Conservation (phyloP, 208 protist genomes). For the Wallacemonas rigidus region DNA sequence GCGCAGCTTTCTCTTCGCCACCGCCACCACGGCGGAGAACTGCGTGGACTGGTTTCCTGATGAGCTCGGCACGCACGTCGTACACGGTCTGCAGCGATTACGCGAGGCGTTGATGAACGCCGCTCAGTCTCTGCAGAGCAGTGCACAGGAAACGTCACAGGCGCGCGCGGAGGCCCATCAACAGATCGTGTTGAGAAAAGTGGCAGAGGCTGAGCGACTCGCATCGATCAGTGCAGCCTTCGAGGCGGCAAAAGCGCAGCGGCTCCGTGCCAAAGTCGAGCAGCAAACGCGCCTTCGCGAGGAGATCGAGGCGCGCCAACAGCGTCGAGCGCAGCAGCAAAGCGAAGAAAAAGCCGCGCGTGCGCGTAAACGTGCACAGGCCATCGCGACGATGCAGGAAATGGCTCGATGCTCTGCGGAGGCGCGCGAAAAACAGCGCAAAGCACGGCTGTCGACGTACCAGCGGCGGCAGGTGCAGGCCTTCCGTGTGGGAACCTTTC, state of each 20-base stretch:
- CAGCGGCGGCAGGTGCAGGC: conserved; percentile 36
- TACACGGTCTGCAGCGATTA: conserved; percentile 9
- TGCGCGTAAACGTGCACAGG: conserved; percentile 34
- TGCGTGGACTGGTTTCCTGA: neutral
- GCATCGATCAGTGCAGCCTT: neutral
- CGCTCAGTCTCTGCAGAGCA: neutral
- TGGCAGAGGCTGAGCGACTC: conserved; percentile 6
- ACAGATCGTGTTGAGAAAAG: conserved; percentile 1
- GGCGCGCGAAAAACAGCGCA: conserved; percentile 30
- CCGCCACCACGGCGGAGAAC: neutral
- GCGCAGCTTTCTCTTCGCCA: neutral
- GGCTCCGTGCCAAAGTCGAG: conserved; percentile 19
- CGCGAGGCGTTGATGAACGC: conserved; percentile 3
- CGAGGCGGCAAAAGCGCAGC: neutral
- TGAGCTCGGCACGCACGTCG: neutral
- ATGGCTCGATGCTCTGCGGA: conserved; percentile 21
- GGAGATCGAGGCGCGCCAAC: conserved; percentile 29
- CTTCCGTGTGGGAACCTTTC: conserved; percentile 56
- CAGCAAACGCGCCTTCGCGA: conserved; percentile 28
- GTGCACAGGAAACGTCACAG: neutral
- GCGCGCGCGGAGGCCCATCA: conserved; percentile 1
- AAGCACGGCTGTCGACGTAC: conserved; percentile 26
- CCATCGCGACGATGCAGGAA: conserved; percentile 29
- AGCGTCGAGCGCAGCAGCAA: conserved; percentile 17
- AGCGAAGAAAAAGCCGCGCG: conserved; percentile 16